Base-by-base conservation (phyloP, 106 monocot genomes). In the Phalaenopsis aphrodite region DNA sequence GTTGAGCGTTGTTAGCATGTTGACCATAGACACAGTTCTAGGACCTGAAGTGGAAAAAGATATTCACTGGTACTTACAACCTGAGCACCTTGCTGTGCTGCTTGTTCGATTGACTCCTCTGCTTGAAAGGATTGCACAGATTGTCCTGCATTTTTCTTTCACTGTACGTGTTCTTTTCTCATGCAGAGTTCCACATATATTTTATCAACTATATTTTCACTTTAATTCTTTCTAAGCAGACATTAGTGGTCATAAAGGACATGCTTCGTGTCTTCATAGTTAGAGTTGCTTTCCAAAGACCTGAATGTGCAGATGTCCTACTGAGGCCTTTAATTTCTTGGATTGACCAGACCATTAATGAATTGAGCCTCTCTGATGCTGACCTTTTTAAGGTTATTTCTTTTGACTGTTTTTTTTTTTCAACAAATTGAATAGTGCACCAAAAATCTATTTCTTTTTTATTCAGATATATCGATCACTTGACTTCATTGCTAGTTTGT, bases 241-340 rank as follows among this genome's bases (percentile, higher is more conserved):
- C 88, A 9, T 86, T 99, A 85, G 81, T 85, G 61, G 93, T 90
- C 58, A 80, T 99, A 72, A 92, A 91, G 83, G 94, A 99, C 58
- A 91, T 95, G 94, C 94, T 99, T 86, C 89, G 93, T 56, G 87
- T 94, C 79, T 88, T 99, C 49, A 89, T 99, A 81, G 80, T 90
- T 67, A 92, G 98, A 45, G 80, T 99, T 84, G 86, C 94, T 55
- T 91, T 86, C 69, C 92, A 90, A 80, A 88, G 79, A 78, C 42
- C 78, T 45, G 99, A 99, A 81, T 90, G 77, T 88, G 99, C 94
- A 56, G 78, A 83, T 80, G 84, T 86, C 41, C 87, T 99, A n/a
- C 65, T 99, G 72, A 81, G 78, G 42, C 99, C 99, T 61, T 75
- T 92, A 75, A 84, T 93, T 52, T 91, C 82, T 56, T 94, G 93